phyloP scores from a whole-genome alignment of 1,139 yeast species.

The Suhomyces chickasaworum region DNA sequence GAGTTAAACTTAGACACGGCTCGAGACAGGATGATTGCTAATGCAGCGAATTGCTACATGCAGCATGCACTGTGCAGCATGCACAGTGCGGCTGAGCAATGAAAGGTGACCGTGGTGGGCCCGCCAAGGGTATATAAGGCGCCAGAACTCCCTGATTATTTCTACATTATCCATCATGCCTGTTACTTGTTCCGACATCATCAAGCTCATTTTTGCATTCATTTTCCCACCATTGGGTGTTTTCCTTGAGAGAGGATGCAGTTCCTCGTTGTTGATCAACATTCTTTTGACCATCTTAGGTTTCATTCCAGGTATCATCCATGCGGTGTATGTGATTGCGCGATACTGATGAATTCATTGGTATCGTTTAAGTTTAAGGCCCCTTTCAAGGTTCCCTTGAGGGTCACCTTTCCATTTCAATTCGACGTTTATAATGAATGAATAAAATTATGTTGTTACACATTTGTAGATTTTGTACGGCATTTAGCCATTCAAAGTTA shows the following conservation, averaged over 20 bases:
- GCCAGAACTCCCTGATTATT: neutral
- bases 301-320: conserved; percentile 66
- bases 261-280: conserved; percentile 57
- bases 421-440: neutral
- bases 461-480: neutral
- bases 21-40: conserved; percentile 3
- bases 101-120: neutral
- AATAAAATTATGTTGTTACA: neutral
- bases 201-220: conserved; percentile 63
- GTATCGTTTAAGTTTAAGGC: neutral
- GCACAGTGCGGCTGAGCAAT: conserved; percentile 14
- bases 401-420: neutral
- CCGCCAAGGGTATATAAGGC: conserved; percentile 3
- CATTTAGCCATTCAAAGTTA: neutral
- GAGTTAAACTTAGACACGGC: neutral
- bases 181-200: conserved; percentile 54
- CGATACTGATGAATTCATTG: conserved; percentile 24
- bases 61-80: conserved; percentile 3
- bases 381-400: too few relatives aligned
- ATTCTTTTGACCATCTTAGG: conserved; percentile 63
- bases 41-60: conserved; percentile 1
- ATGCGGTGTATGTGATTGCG: conserved; percentile 60
- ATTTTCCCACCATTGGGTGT: conserved; percentile 77
- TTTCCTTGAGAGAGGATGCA: conserved; percentile 67
- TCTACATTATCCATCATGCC: conserved; percentile 39